phyloP scores from a whole-genome alignment of 2,329 filamentous ascomycete genomes.

The Alternaria metachromatica region DNA sequence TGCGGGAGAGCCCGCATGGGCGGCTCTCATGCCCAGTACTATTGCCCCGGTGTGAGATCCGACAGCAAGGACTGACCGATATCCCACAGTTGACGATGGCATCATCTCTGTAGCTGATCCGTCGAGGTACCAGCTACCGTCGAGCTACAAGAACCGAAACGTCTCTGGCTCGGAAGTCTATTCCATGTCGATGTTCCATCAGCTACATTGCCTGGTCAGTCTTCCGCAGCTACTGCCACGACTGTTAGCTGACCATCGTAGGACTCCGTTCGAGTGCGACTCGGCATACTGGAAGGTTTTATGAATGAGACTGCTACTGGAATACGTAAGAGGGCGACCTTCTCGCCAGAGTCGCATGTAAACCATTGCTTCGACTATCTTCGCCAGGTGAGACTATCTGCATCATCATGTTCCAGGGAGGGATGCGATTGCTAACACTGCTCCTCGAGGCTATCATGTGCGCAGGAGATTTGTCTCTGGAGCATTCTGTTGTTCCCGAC shows the following conservation, averaged over 20 bases:
- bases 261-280: constrained; percentile 5
- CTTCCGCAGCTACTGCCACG: not conserved
- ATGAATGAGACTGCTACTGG: not conserved
- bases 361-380: constrained; percentile 13
- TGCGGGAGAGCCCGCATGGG: constrained; percentile 5
- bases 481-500: constrained; percentile 2
- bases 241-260: not conserved
- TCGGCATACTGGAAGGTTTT: constrained; percentile 3
- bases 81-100: constrained; percentile 1
- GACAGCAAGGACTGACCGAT: not conserved
- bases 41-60: not conserved
- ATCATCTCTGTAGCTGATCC: constrained; percentile 3
- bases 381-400: not conserved
- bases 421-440: not conserved
- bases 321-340: not conserved
- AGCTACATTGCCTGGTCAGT: constrained; percentile 11
- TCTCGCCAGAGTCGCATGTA: constrained; percentile 3
- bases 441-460: constrained; percentile 5
- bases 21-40: constrained; percentile 6
- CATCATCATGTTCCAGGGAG: not conserved
- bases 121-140: constrained; percentile 4
- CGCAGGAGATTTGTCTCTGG: constrained; percentile 6
- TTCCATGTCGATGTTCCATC: constrained; percentile 11
- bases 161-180: constrained; percentile 5
- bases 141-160: constrained; percentile 11